Conservation (phyloP, 1,284 basidiomycete species). For the Ceratobasidium sp. region DNA sequence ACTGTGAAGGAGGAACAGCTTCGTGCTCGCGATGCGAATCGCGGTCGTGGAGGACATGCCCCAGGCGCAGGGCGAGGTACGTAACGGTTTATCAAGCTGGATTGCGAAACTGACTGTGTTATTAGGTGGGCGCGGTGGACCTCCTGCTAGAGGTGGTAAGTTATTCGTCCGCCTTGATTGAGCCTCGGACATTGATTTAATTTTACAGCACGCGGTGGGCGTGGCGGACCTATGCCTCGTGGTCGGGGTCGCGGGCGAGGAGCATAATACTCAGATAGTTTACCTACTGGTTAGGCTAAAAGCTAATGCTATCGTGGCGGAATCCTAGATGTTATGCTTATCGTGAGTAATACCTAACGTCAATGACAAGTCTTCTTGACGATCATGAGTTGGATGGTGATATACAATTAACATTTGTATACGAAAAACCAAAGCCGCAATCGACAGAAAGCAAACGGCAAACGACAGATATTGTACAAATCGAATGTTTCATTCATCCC, state of each 20-base stretch:
- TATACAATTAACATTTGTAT: slow-evolving; percentile 28
- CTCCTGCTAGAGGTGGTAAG: slow-evolving; percentile 38
- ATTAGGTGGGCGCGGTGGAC: slow-evolving; percentile 32
- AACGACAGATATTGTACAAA: slow-evolving; percentile 33
- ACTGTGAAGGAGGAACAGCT: slow-evolving; percentile 90
- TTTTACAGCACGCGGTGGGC: slow-evolving; percentile 33
- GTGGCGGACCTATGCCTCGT: slow-evolving; percentile 43
- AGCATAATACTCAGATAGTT: neutral
- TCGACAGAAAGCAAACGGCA: slow-evolving; percentile 1
- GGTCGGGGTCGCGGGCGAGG: slow-evolving; percentile 43
- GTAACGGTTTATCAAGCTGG: neutral
- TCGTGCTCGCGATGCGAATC: slow-evolving; percentile 74
- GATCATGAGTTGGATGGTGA: neutral
- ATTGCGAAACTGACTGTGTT: neutral
- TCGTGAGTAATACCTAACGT: slow-evolving; percentile 36
- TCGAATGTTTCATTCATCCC: neutral
- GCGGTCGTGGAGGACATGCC: slow-evolving; percentile 65
- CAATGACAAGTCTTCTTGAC: slow-evolving; percentile 10
- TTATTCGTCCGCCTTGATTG: neutral
- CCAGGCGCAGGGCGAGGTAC: slow-evolving; percentile 27
- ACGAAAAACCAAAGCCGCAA: slow-evolving; percentile 2
- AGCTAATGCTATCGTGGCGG: slow-evolving; percentile 11
- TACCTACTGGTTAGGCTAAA: neutral
- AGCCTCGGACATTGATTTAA: neutral
- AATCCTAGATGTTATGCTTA: slow-evolving; percentile 24